phyloP scores from a whole-genome alignment of 345 rosid species.

The Acer campestre region DNA sequence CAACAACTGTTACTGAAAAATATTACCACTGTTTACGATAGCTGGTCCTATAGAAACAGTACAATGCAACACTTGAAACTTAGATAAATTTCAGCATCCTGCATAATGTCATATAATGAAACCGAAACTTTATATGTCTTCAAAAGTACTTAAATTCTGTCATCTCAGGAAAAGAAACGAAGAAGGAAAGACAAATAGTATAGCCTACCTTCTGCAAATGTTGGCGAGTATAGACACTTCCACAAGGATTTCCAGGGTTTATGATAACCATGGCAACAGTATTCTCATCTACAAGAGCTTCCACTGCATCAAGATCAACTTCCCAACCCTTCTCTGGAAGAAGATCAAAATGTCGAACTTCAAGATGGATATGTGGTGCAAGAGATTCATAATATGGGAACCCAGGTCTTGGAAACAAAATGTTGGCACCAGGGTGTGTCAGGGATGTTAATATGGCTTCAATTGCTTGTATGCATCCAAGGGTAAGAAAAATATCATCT shows the following conservation, averaged over 20 bases:
- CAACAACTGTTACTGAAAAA: not conserved
- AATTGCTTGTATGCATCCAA: constrained; percentile 67
- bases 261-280: constrained; percentile 66
- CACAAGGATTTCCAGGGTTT: constrained; percentile 74
- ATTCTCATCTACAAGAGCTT: constrained; percentile 62
- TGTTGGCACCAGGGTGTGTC: constrained; percentile 62
- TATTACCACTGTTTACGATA: not conserved
- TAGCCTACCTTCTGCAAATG: constrained; percentile 55
- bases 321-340: constrained; percentile 70
- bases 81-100: not conserved
- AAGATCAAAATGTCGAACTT: constrained; percentile 64
- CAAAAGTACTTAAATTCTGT: not conserved
- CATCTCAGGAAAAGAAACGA: no score
- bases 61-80: not conserved
- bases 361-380: constrained; percentile 41
- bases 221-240: constrained; percentile 52
- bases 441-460: constrained; percentile 49
- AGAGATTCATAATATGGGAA: constrained; percentile 59
- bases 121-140: not conserved
- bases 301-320: constrained; percentile 60
- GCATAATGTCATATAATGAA: not conserved
- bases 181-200: not conserved
- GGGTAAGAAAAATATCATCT: constrained; percentile 51
- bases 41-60: not conserved
- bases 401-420: constrained; percentile 68